These are phyloP conservation scores for Metarhizium robertsii DNA, from an alignment of 2,329 filamentous ascomycete genomes.

Conservation along the genomic window DNA sequence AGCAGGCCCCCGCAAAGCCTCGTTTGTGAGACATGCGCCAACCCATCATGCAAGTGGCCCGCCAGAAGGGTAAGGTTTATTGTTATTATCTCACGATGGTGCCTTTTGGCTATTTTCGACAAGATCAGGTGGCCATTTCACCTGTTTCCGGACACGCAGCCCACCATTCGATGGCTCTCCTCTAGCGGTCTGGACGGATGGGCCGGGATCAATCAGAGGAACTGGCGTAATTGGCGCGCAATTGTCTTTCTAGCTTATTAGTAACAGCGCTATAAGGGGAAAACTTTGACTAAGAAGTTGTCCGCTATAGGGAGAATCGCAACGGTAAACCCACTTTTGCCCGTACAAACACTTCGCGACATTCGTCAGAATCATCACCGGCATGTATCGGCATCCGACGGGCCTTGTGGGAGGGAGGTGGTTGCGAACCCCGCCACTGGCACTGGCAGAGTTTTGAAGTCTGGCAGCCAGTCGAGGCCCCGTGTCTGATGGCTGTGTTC, in stretches of 20 bases:
- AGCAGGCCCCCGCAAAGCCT: not conserved
- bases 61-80: not conserved
- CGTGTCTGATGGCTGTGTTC: not conserved
- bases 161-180: not conserved
- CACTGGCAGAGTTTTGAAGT: constrained; percentile 1
- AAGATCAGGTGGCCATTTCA: not conserved
- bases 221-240: not conserved
- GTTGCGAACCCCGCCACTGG: constrained; percentile 1
- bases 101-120: not conserved
- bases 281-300: constrained; percentile 4
- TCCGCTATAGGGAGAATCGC: constrained; percentile 1
- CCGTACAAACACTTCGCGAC: constrained; percentile 1
- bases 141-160: not conserved
- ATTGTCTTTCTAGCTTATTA: not conserved
- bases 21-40: not conserved
- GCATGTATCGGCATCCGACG: constrained; percentile 11
- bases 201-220: not conserved
- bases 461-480: not conserved
- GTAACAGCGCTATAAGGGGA: not conserved
- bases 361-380: constrained; percentile 4
- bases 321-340: constrained; percentile 6
- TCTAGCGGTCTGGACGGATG: not conserved
- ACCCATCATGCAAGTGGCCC: not conserved
- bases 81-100: not conserved
- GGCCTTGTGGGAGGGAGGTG: not conserved